Evolutionary conservation across 345 rosid species (phyloP), one percentile per base, ranked within the genome.

Genomic region (Salix brachista): DNA sequence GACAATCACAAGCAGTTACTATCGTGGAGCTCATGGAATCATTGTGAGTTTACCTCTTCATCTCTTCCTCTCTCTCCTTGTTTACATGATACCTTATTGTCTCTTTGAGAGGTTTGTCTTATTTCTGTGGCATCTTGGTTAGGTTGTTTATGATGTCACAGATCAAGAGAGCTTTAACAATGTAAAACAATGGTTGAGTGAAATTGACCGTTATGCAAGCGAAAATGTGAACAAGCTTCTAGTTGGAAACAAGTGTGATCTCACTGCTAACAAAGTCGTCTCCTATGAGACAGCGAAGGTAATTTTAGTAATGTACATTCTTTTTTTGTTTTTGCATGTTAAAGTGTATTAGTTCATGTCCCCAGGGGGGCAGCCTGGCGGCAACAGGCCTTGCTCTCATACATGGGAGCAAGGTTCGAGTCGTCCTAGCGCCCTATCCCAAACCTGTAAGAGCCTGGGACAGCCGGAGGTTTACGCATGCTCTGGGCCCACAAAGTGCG

Each of bases 101-200:
- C 64, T 58, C 65, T 8, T 62, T 65, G 34, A 8, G 19, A 69
- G 36, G 25, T 2, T 21, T 44, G 17, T 70, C 78, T 78, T 2
- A 70, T 65, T 50, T 32, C 28, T 26, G 21, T 68, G 54, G 61
- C 66, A 34, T 70, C 8, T 60, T 68, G 78, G 37, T 14, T 82
- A 91, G 96, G 85, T 91, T 83, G 96, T 91, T 82, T 91, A 91
- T 77, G 96, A 91, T 78, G 88, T 90, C 72, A 91, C 96, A 3
- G 96, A 90, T 86, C 84, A 88, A 77, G 96, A 91, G 85, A 91
- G 96, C 85, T 91, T 91, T 79, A 89, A 91, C 78, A 91, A 89
- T 61, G 92, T 91, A 18, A 91, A 91, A 81, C 93, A 91, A 75
- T 91, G 96, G 96, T 70, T 89, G 82, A 89, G 37, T 81, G 93